Evolutionary conservation across 1,139 yeast genomes (phyloP).

Genomic region (Candida pseudoviswanathii): DNA sequence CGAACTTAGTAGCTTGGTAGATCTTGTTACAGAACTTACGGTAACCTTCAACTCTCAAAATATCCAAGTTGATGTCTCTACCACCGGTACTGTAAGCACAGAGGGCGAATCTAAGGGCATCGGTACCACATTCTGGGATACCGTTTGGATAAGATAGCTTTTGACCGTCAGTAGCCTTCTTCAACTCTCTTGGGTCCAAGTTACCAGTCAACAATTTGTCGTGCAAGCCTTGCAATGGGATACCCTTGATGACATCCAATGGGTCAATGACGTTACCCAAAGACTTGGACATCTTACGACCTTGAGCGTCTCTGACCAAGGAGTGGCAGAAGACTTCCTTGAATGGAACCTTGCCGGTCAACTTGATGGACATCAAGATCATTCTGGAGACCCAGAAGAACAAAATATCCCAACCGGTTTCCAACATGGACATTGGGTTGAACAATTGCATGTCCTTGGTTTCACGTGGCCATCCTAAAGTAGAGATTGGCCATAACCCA

Average conservation of each 20-base stretch:
- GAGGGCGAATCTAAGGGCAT: conserved; percentile 94
- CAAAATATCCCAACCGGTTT: conserved; percentile 98
- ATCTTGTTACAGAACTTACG: conserved; percentile 99
- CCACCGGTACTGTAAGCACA: conserved; percentile 99
- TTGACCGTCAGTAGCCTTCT: conserved; percentile 88
- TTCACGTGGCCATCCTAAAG: conserved; percentile 92
- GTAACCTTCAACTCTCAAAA: conserved; percentile 97
- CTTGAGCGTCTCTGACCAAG: conserved; percentile 97
- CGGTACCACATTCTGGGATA: conserved; percentile 99
- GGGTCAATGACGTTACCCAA: conserved; percentile 97
- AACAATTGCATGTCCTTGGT: conserved; percentile 74
- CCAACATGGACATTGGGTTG: conserved; percentile 90
- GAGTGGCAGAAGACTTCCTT: conserved; percentile 98
- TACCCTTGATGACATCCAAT: conserved; percentile 89
- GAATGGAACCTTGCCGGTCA: conserved; percentile 91
- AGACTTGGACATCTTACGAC: conserved; percentile 98
- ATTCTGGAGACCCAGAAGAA: conserved; percentile 99
- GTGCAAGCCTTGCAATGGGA: conserved; percentile 76
- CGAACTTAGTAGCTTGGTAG: conserved; percentile 98
- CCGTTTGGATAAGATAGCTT: conserved; percentile 91
- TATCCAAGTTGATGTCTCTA: conserved; percentile 94
- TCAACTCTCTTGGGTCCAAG: conserved; percentile 86
- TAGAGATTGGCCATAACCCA: conserved; percentile 97
- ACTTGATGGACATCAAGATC: conserved; percentile 87
- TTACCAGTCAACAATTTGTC: conserved; percentile 79